Base-by-base conservation (phyloP, 2,329 filamentous ascomycete genomes). In the Lachnellula arida region DNA sequence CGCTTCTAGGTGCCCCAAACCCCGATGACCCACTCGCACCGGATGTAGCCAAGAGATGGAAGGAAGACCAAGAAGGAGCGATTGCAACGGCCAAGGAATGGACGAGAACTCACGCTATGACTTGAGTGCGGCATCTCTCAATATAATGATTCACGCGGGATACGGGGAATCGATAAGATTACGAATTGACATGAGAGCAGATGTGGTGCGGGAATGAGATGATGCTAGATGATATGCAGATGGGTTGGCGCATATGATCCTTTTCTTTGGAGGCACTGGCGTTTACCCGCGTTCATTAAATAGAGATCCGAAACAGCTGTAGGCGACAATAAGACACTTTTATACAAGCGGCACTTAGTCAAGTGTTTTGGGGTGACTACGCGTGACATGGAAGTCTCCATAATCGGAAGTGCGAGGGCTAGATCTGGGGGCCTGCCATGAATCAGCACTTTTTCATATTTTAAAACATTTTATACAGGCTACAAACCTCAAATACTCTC, bases 21-120 rank as follows among this genome's bases (percentile, higher is more conserved):
- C 94, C 95, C 32, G 94, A 99, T 69, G 94, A 99, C 70, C 95
- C 94, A n/a, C 84, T 99, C 43, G 95, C 94, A 49, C 95, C 96
- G 70, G 93, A 99, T 63, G 94, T 99, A 43, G 94, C 94, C 37
- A 95, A 97, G 78, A 87, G 88, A 70, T 99, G 94, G 94, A 97
- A 97, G 78, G 91, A 97, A 69, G 87, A 99, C 69, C 90, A 97
- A 74, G 85, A 86, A 62, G 90, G 89, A 48, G 94, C 94, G 23
- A 97, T 99, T 67, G 85, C 88, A 63, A 97, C 91, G 7, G 93
- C 93, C 15, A 87, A 82, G 69, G 91, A 96, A 68, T 97, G 94
- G 93, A 97, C 94, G 12, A 80, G 64, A 58, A 71, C 67, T 28
- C 68, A 71, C 61, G 69, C 68, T 32, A 71, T 71, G 64, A 62